phyloP scores from a whole-genome alignment of 352 stramenopile genomes.

The Phytopythium oedochilum region DNA sequence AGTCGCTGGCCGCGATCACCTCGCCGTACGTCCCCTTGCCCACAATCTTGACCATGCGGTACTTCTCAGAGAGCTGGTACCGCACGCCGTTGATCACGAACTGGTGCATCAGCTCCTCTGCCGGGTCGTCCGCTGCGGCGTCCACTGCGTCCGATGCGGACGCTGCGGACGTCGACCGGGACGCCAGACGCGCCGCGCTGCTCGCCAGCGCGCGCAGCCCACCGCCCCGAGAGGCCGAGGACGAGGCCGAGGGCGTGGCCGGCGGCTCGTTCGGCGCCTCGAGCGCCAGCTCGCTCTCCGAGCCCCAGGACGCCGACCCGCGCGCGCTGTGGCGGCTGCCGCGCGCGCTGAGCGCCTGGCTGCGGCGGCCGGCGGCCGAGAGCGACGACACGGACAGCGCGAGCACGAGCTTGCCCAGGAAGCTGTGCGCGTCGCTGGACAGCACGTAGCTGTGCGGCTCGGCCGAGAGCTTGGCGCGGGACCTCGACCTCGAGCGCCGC shows the following conservation, averaged over 20 bases:
- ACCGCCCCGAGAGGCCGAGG: conserved; percentile 7
- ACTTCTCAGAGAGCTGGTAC: conserved; percentile 84
- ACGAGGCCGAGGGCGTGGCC: conserved; percentile 10
- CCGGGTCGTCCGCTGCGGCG: conserved; percentile 17
- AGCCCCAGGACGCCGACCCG: conserved; percentile 19
- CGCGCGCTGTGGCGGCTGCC: conserved; percentile 22
- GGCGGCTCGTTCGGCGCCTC: neutral
- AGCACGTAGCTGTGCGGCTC: conserved; percentile 71
- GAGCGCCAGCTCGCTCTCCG: conserved; percentile 3
- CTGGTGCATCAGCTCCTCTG: conserved; percentile 86
- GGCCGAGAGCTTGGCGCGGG: conserved; percentile 1
- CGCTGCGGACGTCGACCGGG: conserved; percentile 5
- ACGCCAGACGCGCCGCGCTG: conserved; percentile 11
- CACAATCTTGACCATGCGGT: conserved; percentile 88
- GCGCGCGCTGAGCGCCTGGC: conserved; percentile 1
- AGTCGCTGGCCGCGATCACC: conserved; percentile 86
- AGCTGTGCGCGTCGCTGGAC: conserved; percentile 79
- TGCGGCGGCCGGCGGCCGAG: conserved; percentile 27
- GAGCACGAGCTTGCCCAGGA: conserved; percentile 77
- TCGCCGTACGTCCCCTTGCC: conserved; percentile 88
- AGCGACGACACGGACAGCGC: conserved; percentile 61
- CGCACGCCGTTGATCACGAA: conserved; percentile 86
- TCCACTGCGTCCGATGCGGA: neutral
- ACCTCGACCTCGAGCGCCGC: neutral
- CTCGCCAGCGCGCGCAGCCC: conserved; percentile 47